Base-by-base conservation (phyloP, 768 basidiomycete species). In the Cystofilobasidium ferigula region DNA sequence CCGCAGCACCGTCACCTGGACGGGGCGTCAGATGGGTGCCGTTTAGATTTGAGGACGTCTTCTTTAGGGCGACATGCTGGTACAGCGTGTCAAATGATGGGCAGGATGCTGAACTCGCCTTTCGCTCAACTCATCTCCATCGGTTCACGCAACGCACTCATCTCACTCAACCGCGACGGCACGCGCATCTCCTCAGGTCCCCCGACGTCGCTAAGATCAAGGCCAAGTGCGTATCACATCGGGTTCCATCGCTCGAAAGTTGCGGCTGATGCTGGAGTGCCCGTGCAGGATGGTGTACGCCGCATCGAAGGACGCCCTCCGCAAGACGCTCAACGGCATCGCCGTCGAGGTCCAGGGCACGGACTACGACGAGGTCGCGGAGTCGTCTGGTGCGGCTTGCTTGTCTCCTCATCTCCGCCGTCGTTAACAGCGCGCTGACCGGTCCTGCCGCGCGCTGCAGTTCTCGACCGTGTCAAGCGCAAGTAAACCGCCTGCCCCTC, bases 201-300 rank as follows among this genome's bases (percentile, higher is more conserved):
- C 93, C 94, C 69, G 90, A 93, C 72, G 77, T 76, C 48, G 85
- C 90, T 47, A 87, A 83, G 78, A 81, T 93, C 77, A 91, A 87
- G 78, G 80, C 83, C 74, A 97, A 93, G 51, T 54, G 14, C 28
- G 51, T 32, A 9, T 48, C 45, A 48, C 45, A 2, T 48, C 22
- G n/a, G 6, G 22, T 10, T 28, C 24, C 3, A 9, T 48, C 47
- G 47, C 14, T 42, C 40, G 10, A 10, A 10, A 20, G 40, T 42
- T 20, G 10, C 40, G 40, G 10, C 20, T 42, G 40, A n/a, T n/a
- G n/a, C n/a, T n/a, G n/a, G n/a, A n/a, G n/a, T n/a, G n/a, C 40
- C 47, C 10, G 22, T 20, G 22, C 4, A 26, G 32, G 85, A 97
- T 97, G 92, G 72, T 95, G 71, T 87, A 83, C 78, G 86, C 94